These are phyloP conservation scores for Pseudozyma flocculosa DNA, from an alignment of 1,284 basidiomycete genomes.

Conservation along the genomic window DNA sequence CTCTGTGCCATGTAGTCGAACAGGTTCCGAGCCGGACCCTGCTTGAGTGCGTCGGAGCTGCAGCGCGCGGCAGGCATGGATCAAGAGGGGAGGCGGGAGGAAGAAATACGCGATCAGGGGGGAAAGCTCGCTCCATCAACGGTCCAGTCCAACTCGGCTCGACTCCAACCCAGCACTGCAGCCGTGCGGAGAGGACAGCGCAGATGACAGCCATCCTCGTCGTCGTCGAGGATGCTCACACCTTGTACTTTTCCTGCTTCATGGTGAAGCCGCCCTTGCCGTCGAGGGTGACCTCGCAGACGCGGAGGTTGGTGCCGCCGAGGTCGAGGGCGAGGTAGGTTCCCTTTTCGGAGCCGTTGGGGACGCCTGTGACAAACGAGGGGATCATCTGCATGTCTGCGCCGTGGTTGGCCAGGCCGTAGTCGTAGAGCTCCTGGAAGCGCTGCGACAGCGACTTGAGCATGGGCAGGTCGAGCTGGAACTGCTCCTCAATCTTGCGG, in stretches of 20 bases:
- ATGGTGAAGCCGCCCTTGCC: conserved; percentile 85
- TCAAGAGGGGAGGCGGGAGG: not conserved
- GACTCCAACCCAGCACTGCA: too few species aligned
- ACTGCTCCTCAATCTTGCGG: conserved; percentile 28
- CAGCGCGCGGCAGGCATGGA: too few species aligned
- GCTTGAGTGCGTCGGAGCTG: conserved; percentile 59
- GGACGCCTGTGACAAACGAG: conserved; percentile 49
- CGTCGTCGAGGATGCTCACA: too few species aligned
- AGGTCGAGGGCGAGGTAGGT: conserved; percentile 54
- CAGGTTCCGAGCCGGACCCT: conserved; percentile 38
- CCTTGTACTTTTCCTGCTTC: conserved; percentile 61
- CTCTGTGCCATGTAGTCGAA: conserved; percentile 87
- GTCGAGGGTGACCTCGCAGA: conserved; percentile 85
- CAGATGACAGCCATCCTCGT: too few species aligned
- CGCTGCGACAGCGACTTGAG: conserved; percentile 36
- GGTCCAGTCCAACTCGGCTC: conserved; percentile 80
- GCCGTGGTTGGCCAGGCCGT: conserved; percentile 42
- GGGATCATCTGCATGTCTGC: conserved; percentile 56
- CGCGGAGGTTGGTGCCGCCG: conserved; percentile 64
- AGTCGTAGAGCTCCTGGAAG: conserved; percentile 42
- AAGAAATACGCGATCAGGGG: not conserved
- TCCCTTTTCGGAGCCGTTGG: conserved; percentile 48
- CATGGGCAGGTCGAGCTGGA: conserved; percentile 30
- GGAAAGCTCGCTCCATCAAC: conserved; percentile 68
- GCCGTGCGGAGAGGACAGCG: too few species aligned